Evolutionary conservation across 257 asterid genomes (phyloP).

Genomic region (Linderniella brevidens): DNA sequence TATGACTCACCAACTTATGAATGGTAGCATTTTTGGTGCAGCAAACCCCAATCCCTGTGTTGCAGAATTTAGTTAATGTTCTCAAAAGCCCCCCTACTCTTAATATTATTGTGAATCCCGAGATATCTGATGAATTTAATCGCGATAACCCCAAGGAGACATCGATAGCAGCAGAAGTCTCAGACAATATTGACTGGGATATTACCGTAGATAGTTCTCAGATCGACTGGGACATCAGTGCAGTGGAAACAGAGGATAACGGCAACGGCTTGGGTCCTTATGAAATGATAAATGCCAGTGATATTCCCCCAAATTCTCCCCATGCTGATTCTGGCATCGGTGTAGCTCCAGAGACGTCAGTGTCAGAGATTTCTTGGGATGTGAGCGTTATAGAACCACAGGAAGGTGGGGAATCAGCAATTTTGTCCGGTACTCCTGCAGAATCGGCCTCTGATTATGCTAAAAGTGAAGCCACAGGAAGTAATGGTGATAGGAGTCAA

Average conservation of each 20-base stretch:
- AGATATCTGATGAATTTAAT: slow-evolving; percentile 20
- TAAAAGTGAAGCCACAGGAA: slow-evolving; percentile 19
- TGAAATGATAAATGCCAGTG: slow-evolving; percentile 83
- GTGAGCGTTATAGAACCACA: slow-evolving; percentile 46
- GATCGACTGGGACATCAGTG: slow-evolving; percentile 86
- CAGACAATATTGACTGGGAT: slow-evolving; percentile 77
- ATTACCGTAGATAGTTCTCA: slow-evolving; percentile 67
- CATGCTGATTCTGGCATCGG: slow-evolving; percentile 20
- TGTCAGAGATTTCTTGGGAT: slow-evolving; percentile 70
- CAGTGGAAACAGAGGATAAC: slow-evolving; percentile 58
- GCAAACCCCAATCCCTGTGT: slow-evolving; percentile 33
- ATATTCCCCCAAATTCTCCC: slow-evolving; percentile 36
- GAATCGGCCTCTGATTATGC: slow-evolving; percentile 17
- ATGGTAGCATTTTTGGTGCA: slow-evolving; percentile 14
- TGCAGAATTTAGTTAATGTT: slow-evolving; percentile 38
- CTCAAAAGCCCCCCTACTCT: slow-evolving; percentile 61
- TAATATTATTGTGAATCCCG: slow-evolving; percentile 40
- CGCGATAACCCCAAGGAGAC: slow-evolving; percentile 17
- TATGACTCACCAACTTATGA: no score
- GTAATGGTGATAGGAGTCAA: slow-evolving; percentile 48
- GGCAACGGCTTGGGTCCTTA: slow-evolving; percentile 88
- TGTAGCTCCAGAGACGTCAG: slow-evolving; percentile 25
- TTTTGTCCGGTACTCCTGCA: slow-evolving; percentile 14
- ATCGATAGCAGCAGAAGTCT: slow-evolving; percentile 22
- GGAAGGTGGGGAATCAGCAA: slow-evolving; percentile 26